phyloP scores from a whole-genome alignment of 2,329 filamentous ascomycete genomes.

The Tolypocladium ovalisporum region DNA sequence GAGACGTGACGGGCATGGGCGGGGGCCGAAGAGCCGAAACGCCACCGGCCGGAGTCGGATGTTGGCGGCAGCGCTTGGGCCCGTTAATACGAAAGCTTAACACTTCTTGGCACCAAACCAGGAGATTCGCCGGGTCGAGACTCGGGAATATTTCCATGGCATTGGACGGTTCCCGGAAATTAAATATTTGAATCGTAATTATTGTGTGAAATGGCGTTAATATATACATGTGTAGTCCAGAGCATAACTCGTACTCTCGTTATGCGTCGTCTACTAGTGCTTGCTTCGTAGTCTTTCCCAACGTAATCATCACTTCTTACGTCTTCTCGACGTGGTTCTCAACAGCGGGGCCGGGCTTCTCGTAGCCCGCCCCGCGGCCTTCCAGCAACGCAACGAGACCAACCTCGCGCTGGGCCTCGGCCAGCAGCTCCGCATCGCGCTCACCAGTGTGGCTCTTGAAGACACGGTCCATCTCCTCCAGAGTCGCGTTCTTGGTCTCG shows the following conservation, averaged over 20 bases:
- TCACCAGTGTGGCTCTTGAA: slow-evolving; percentile 29
- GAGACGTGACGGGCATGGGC: background rate
- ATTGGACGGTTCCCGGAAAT: background rate
- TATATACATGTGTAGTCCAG: background rate
- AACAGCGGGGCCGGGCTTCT: background rate
- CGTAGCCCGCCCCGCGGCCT: background rate
- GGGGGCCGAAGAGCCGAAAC: background rate
- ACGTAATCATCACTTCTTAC: background rate
- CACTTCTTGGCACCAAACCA: background rate
- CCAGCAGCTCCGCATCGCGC: slow-evolving; percentile 11
- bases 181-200: background rate
- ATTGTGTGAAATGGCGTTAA: background rate
- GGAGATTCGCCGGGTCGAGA: no score
- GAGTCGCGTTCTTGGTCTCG: slow-evolving; percentile 41
- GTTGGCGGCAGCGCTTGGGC: background rate
- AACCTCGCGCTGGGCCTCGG: slow-evolving; percentile 9
- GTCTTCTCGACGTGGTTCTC: background rate
- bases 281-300: background rate
- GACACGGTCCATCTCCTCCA: slow-evolving; percentile 43
- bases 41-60: background rate
- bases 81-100: background rate
- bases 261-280: background rate
- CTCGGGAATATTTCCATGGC: no score
- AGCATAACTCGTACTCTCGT: background rate
- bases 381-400: background rate